Conservation (phyloP, 257 asterid genomes). For the Solanum tacnaense region DNA sequence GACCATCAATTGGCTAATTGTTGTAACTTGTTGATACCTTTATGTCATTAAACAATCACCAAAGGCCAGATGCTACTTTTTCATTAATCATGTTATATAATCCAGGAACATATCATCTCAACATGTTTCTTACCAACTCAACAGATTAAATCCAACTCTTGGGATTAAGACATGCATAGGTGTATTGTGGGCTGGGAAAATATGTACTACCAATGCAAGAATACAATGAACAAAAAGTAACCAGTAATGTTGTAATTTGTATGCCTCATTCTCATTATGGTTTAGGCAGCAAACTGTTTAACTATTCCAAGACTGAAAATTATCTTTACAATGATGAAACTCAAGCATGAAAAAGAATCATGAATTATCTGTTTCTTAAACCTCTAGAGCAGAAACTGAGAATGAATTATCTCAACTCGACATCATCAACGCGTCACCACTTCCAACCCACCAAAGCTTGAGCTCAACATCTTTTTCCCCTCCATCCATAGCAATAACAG, state of each 20-base stretch:
- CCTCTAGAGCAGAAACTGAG: background rate
- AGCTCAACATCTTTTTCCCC: constrained; percentile 8
- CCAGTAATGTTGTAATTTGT: background rate
- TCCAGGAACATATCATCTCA: constrained; percentile 1
- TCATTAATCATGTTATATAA: background rate
- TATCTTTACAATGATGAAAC: background rate
- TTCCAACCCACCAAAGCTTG: constrained; percentile 32
- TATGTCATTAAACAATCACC: constrained; percentile 18
- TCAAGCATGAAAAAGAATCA: background rate
- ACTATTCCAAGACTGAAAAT: background rate
- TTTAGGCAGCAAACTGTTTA: background rate
- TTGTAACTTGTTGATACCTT: constrained; percentile 10
- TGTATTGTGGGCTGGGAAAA: background rate
- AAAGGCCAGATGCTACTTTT: constrained; percentile 1
- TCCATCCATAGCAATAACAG: constrained; percentile 17
- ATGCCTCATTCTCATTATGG: background rate
- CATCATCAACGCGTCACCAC: constrained; percentile 16
- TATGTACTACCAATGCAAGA: background rate
- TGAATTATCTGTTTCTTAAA: background rate
- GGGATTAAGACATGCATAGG: background rate
- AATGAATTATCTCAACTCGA: constrained; percentile 14
- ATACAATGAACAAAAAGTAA: background rate
- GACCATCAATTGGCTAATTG: constrained; percentile 6
- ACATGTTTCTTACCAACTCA: constrained; percentile 13
- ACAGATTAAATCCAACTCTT: constrained; percentile 4